Percentiles rank a stretch among this genome's conserved stretches.
Evolutionary conservation across 2,329 filamentous ascomycete species (phyloP).

Genomic region (Trichoderma atrobrunneum): DNA sequence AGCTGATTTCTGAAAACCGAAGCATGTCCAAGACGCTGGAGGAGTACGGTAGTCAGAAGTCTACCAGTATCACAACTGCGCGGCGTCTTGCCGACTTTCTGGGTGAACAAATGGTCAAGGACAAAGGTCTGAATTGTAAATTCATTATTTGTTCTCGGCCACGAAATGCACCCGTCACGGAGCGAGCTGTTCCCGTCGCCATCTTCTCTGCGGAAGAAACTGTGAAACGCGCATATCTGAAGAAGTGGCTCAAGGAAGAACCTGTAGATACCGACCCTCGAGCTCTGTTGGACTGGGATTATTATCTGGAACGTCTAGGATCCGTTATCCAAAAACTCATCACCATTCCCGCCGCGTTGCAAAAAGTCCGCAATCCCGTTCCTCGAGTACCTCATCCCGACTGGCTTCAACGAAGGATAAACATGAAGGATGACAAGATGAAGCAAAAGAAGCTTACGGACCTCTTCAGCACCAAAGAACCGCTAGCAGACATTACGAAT

Average conservation of each 20-base stretch:
- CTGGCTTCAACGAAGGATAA: conserved; percentile 91
- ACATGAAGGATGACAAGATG: conserved; percentile 92
- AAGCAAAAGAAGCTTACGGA: conserved; percentile 99
- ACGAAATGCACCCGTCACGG: conserved; percentile 86
- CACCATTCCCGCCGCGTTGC: conserved; percentile 93
- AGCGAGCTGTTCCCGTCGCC: conserved; percentile 88
- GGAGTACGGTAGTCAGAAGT: conserved; percentile 94
- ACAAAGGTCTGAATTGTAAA: conserved; percentile 98
- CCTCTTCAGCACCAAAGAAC: conserved; percentile 66
- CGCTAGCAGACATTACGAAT: conserved; percentile 72
- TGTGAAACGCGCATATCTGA: conserved; percentile 83
- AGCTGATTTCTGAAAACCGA: conserved; percentile 99
- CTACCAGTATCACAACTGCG: conserved; percentile 98
- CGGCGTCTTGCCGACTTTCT: conserved; percentile 93
- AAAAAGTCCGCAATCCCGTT: conserved; percentile 92
- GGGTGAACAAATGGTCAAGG: conserved; percentile 98
- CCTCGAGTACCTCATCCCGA: conserved; percentile 92
- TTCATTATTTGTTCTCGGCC: conserved; percentile 94
- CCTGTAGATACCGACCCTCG: conserved; percentile 87
- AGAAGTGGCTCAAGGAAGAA: conserved; percentile 95
- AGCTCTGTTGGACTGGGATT: conserved; percentile 90
- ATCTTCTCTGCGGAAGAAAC: conserved; percentile 93
- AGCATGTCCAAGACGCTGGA: conserved; percentile 97
- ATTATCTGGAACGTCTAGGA: conserved; percentile 91
- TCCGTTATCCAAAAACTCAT: conserved; percentile 99